phyloP scores from a whole-genome alignment of 1,139 yeast genomes.

The Sugiyamaella xylanicola region DNA sequence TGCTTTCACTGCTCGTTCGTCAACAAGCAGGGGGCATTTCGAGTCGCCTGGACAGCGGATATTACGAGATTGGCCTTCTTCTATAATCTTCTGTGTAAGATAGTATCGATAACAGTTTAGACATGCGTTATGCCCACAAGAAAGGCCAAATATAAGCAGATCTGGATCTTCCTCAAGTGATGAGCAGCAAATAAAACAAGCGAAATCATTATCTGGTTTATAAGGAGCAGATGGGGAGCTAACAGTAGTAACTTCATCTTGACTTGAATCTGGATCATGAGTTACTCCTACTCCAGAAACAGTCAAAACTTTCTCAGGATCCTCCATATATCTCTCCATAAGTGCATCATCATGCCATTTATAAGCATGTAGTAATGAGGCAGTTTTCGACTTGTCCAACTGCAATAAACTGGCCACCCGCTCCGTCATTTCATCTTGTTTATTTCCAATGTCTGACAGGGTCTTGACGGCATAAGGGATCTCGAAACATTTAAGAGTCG shows the following conservation, averaged over 20 bases:
- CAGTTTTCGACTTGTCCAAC: slow-evolving; percentile 47
- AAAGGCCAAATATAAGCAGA: slow-evolving; percentile 53
- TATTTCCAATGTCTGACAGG: slow-evolving; percentile 36
- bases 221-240: slow-evolving; percentile 7
- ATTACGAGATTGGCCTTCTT: slow-evolving; percentile 50
- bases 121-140: slow-evolving; percentile 75
- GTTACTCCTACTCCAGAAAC: slow-evolving; percentile 52
- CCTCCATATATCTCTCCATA: slow-evolving; percentile 65
- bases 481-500: slow-evolving; percentile 33
- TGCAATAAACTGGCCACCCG: slow-evolving; percentile 43
- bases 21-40: slow-evolving; percentile 41
- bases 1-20: slow-evolving; percentile 44
- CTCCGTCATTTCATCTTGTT: slow-evolving; percentile 36
- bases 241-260: slow-evolving; percentile 3
- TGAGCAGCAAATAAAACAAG: slow-evolving; percentile 75
- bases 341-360: slow-evolving; percentile 77
- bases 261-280: slow-evolving; percentile 18
- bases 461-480: slow-evolving; percentile 38
- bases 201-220: slow-evolving; percentile 36
- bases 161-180: slow-evolving; percentile 34
- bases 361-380: slow-evolving; percentile 59
- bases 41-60: slow-evolving; percentile 64
- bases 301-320: slow-evolving; percentile 49
- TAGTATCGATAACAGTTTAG: slow-evolving; percentile 65
- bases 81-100: slow-evolving; percentile 52